phyloP scores from a whole-genome alignment of 768 basidiomycete genomes.

The Mycena floridula region DNA sequence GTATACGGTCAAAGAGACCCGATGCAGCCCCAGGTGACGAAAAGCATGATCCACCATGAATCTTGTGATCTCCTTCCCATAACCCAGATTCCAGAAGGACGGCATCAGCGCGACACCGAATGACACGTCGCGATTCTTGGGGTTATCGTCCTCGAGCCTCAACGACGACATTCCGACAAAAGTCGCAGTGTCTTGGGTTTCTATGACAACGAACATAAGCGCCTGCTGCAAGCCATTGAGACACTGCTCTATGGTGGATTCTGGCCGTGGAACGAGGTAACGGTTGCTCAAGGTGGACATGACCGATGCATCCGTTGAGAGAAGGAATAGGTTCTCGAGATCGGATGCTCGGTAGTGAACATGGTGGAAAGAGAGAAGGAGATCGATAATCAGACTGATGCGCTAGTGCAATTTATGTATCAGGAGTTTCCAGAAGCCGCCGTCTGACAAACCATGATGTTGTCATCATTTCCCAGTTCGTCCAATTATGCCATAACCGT shows the following conservation, averaged over 20 bases:
- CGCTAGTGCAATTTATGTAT: no score
- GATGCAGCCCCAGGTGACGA: slow-evolving; percentile 18
- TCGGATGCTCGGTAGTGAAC: slow-evolving; percentile 19
- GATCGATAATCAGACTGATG: no score
- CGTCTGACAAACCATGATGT: no score
- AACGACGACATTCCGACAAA: slow-evolving; percentile 16
- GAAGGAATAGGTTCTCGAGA: slow-evolving; percentile 11
- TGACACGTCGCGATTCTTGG: slow-evolving; percentile 19
- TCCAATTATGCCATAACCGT: no score
- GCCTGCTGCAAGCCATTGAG: slow-evolving; percentile 6
- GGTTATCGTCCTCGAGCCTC: slow-evolving; percentile 9
- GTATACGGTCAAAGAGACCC: slow-evolving; percentile 19
- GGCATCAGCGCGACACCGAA: slow-evolving; percentile 19
- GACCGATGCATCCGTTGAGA: slow-evolving; percentile 17
- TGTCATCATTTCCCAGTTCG: no score
- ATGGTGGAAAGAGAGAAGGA: no score
- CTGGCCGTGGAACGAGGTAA: slow-evolving; percentile 14
- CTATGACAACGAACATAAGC: slow-evolving; percentile 14
- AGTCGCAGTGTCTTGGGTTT: slow-evolving; percentile 13
- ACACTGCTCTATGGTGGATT: slow-evolving; percentile 11
- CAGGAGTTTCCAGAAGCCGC: no score
- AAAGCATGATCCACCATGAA: slow-evolving; percentile 17
- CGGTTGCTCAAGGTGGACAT: slow-evolving; percentile 11
- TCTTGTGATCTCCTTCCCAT: slow-evolving; percentile 12
- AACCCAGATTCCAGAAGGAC: slow-evolving; percentile 19